Evolutionary conservation across 2,329 filamentous ascomycete genomes (phyloP), one percentile per base, ranked within the genome.

Genomic region (Ophiostoma sp.): DNA sequence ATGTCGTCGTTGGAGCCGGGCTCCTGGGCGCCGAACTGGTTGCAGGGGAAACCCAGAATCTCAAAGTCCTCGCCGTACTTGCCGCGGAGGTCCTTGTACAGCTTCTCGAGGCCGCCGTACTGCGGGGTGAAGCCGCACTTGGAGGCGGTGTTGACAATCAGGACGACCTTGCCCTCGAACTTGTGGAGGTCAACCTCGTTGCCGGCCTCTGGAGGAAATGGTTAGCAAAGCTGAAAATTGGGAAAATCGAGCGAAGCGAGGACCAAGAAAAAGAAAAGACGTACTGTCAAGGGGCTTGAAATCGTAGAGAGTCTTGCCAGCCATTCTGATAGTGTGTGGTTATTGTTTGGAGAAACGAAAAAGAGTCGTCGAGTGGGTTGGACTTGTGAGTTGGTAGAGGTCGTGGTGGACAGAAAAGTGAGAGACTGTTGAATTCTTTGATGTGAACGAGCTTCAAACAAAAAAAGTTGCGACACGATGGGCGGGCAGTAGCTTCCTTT

Each of bases 61-160:
- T 90, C 87, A 82, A 99, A 96, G 80, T 94, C 88, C 77, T 93
- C 90, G 85, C 83, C 88, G 86, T 97, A 85, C 79, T 89, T 87
- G 77, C 86, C 86, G 78, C 89, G 90, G 80, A 98, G 79, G 73
- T 86, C 84, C 82, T 97, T 93, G 89, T 97, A 97, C 76, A 99
- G 89, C 80, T 89, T 91, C 86, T 99, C 95, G 70, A 99, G 92
- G 42, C 93, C 93, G 76, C 89, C 91, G 84, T 96, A 98, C 84
- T 99, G 96, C 15, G 94, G 94, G 2, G 96, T 98, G 89, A 98
- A 98, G 82, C 96, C 95, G 87, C 96, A 99, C 87, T 98, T 98
- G 82, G 93, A 97, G 78, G 96, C 96, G 1, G 95, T 98, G 90
- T 99, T 99, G 85, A 99, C 94, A 79, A 97, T 87, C 75, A 99